Evolutionary conservation across 331 rosid species (phyloP), one percentile per base, ranked within the genome.

Genomic region (Erythrophleum ivorense): DNA sequence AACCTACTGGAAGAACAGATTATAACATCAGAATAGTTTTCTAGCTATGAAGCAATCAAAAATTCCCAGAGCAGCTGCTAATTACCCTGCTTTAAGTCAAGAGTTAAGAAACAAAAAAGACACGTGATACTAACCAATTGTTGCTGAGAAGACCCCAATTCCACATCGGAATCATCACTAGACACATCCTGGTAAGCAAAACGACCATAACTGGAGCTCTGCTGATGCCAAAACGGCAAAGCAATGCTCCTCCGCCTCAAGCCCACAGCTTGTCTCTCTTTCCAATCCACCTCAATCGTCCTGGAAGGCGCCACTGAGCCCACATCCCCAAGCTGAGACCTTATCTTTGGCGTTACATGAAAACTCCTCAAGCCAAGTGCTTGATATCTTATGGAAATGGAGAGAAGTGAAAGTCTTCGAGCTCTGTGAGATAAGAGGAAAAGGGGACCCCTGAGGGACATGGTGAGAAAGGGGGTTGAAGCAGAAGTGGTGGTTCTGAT

Each of bases 81-180:
- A 76, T 58, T 6, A 24, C 16, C 16, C 7, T 48, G 7, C 55
- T 80, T 19, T 54, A 75, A 71, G 58, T 81, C 69, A 45, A 31
- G n/a, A 16, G 19, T 41, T 21, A 6, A 78, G 55, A 50, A 45
- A 14, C 2, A 63, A 58, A 65, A 38, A 16, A 16, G 71, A 54
- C 1, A 12, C 34, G 45, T 3, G 54, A 69, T 66, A 75, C 91
- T 41, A 31, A 95, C 98, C 91, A 57, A n/a, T 82, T 89, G 91
- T 50, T 82, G 88, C 79, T 33, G 87, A 69, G 91, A 50, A 67
- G 90, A 65, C 50, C 71, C 88, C n/a, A 79, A 43, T 52, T 91
- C 97, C 11, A 60, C 40, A 48, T 95, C 98, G 31, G 97, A 90
- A 0, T 95, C 99, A 8, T 93, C 98, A 69, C 92, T 79, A 41